These are phyloP conservation scores for Colletotrichum sp. DNA, from an alignment of 2,329 filamentous ascomycete species.

Conservation along the genomic window DNA sequence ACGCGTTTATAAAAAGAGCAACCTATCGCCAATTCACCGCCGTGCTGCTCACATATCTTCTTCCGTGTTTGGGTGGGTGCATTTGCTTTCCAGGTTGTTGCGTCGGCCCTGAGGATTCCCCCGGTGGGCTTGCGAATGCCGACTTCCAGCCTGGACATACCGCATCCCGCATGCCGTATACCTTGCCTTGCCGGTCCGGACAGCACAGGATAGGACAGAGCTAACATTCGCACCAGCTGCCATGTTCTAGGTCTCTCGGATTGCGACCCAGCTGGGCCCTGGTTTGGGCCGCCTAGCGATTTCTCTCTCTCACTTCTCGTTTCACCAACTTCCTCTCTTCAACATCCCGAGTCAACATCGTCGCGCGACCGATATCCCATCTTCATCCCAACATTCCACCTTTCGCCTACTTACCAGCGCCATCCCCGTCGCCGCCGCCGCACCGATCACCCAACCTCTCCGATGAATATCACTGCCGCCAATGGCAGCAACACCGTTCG, in stretches of 20 bases:
- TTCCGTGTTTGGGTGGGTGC: slow-evolving; percentile 8
- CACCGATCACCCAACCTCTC: slow-evolving; percentile 26
- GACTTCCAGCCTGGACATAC: slow-evolving; percentile 9
- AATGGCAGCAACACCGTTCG: slow-evolving; percentile 60
- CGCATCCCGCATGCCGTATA: neutral
- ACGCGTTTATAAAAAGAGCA: slow-evolving; percentile 2
- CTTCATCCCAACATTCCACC: slow-evolving; percentile 21
- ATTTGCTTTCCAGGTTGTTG: neutral
- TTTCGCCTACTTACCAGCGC: neutral
- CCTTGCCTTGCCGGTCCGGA: neutral
- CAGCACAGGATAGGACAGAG: neutral
- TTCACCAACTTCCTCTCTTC: neutral
- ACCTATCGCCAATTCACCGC: neutral
- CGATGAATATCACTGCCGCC: slow-evolving; percentile 39
- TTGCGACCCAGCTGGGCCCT: slow-evolving; percentile 39
- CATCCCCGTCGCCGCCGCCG: slow-evolving; percentile 17
- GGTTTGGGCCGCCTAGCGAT: slow-evolving; percentile 32
- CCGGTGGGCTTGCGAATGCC: slow-evolving; percentile 16
- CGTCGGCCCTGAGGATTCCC: slow-evolving; percentile 10
- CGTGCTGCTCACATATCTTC: neutral
- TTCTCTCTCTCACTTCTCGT: neutral
- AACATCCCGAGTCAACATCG: neutral
- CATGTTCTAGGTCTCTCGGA: slow-evolving; percentile 37
- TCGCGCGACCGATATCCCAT: slow-evolving; percentile 22
- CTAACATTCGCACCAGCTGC: slow-evolving; percentile 25